Conservation (phyloP, 441 rosid genomes). For the Kokia cookei region DNA sequence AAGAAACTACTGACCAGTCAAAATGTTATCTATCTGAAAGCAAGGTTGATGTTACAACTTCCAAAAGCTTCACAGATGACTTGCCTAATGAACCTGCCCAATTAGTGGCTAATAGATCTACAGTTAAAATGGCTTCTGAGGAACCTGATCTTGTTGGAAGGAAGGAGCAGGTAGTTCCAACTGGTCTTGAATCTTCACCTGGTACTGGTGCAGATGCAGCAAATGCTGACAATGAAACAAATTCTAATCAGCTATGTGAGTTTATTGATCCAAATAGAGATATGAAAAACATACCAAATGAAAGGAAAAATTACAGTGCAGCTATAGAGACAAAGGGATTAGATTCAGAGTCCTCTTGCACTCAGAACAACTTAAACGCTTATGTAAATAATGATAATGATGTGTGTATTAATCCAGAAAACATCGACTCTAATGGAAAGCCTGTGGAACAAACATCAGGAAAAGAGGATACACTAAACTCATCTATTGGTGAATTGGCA, state of each 20-base stretch:
- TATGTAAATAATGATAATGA: slow-evolving; percentile 49
- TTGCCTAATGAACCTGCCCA: slow-evolving; percentile 25
- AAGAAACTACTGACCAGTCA: slow-evolving; percentile 25
- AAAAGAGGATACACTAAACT: slow-evolving; percentile 30
- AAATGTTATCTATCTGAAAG: slow-evolving; percentile 33
- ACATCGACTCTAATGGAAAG: slow-evolving; percentile 37
- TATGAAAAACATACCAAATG: slow-evolving; percentile 30
- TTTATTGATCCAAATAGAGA: slow-evolving; percentile 34
- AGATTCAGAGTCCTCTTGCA: slow-evolving; percentile 69
- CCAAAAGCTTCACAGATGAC: not conserved
- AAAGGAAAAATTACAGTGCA: slow-evolving; percentile 30
- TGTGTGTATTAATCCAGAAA: slow-evolving; percentile 30
- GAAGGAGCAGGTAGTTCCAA: slow-evolving; percentile 38
- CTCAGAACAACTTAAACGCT: slow-evolving; percentile 41
- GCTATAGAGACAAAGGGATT: slow-evolving; percentile 38
- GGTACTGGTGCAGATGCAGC: slow-evolving; percentile 28
- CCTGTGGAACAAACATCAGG: slow-evolving; percentile 28
- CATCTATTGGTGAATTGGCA: slow-evolving; percentile 34
- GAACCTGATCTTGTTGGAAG: slow-evolving; percentile 32
- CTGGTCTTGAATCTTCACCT: slow-evolving; percentile 31
- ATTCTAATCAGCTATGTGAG: slow-evolving; percentile 36
- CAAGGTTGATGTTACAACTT: slow-evolving; percentile 31
- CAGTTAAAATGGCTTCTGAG: slow-evolving; percentile 23
- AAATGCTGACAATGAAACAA: slow-evolving; percentile 34
- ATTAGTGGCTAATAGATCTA: slow-evolving; percentile 25